A percentile compares a stretch with the other conserved stretches of the same genome.
These are phyloP conservation scores for Stylosanthes scabra DNA, from an alignment of 331 rosid species.

Conservation along the genomic window DNA sequence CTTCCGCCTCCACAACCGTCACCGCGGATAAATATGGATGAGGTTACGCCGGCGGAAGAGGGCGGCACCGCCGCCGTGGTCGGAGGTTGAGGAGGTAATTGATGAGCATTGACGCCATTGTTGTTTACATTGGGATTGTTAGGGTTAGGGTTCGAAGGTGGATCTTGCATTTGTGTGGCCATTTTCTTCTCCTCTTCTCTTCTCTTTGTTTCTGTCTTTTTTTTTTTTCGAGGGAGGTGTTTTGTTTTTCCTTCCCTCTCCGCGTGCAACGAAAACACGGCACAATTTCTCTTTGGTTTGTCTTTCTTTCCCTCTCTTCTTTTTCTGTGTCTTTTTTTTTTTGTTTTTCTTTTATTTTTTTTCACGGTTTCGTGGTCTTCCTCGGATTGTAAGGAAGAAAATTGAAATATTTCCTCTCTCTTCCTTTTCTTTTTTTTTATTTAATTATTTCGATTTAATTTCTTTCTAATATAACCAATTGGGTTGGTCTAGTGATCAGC, in stretches of 20 bases:
- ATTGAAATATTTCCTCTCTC: not conserved
- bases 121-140: slow-evolving; percentile 37
- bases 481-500: no score
- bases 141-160: slow-evolving; percentile 51
- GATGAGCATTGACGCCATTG: slow-evolving; percentile 31
- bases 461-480: no score
- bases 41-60: slow-evolving; percentile 28
- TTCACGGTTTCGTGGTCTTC: slow-evolving; percentile 15
- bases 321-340: no score
- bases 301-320: not conserved
- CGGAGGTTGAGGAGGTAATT: slow-evolving; percentile 16
- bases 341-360: not conserved
- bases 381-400: slow-evolving; percentile 41
- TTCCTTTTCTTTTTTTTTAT: not conserved
- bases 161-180: slow-evolving; percentile 54
- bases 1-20: slow-evolving; percentile 26
- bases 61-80: slow-evolving; percentile 27
- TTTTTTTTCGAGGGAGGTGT: slow-evolving; percentile 26
- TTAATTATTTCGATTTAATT: no score
- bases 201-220: not conserved
- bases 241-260: slow-evolving; percentile 27
- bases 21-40: slow-evolving; percentile 37
- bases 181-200: slow-evolving; percentile 18
- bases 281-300: not conserved
- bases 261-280: slow-evolving; percentile 18